Percentiles rank a stretch among this genome's conserved stretches.
phyloP scores from a whole-genome alignment of 1,284 basidiomycete species.

The Clitocybe nebularis region DNA sequence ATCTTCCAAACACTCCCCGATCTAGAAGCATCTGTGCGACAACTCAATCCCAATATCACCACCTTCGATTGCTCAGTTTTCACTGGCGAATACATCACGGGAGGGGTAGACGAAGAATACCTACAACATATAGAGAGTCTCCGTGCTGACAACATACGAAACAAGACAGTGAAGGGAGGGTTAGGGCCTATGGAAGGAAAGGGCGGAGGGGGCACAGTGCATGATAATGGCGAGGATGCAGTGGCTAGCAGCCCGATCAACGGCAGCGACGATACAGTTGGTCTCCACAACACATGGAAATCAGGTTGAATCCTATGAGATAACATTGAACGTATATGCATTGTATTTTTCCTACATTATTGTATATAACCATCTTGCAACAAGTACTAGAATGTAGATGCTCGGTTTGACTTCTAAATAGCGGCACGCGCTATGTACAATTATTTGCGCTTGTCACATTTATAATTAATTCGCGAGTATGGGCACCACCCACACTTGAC shows the following conservation, averaged over 20 bases:
- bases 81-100: constrained; percentile 95
- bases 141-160: constrained; percentile 80
- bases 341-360: background rate
- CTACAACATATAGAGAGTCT: constrained; percentile 73
- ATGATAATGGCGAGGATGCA: constrained; percentile 23
- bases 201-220: constrained; percentile 25
- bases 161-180: constrained; percentile 47
- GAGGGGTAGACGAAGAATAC: constrained; percentile 89
- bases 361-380: constrained; percentile 1
- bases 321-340: no score
- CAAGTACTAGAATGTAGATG: background rate
- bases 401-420: background rate
- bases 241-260: constrained; percentile 29
- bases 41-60: constrained; percentile 79
- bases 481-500: background rate
- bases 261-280: constrained; percentile 70
- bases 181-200: constrained; percentile 35
- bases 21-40: constrained; percentile 83
- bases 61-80: constrained; percentile 98
- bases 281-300: constrained; percentile 71
- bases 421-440: constrained; percentile 13
- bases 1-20: constrained; percentile 97
- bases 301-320: constrained; percentile 16
- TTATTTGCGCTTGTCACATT: constrained; percentile 4
- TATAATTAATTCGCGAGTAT: background rate